phyloP scores from a whole-genome alignment of 2,329 filamentous ascomycete genomes.

The Tolypocladium album region DNA sequence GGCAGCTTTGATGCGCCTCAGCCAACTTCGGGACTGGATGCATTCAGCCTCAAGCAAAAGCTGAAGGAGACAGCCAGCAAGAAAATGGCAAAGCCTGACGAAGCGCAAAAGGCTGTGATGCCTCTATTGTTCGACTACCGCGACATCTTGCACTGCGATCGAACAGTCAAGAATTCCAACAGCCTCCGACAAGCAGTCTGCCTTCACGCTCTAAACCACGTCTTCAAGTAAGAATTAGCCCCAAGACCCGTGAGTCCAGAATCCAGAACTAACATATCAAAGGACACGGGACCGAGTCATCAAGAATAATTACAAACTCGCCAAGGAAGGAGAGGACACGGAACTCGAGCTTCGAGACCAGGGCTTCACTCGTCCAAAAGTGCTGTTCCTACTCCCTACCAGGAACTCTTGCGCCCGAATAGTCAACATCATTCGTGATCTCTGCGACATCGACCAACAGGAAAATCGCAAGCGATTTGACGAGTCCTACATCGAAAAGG shows the following conservation, averaged over 20 bases:
- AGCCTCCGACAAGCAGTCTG: slow-evolving; percentile 62
- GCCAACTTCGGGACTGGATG: slow-evolving; percentile 26
- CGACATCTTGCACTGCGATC: slow-evolving; percentile 67
- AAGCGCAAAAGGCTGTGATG: slow-evolving; percentile 54
- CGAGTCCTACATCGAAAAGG: slow-evolving; percentile 64
- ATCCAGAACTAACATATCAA: slow-evolving; percentile 1
- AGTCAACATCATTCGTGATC: slow-evolving; percentile 62
- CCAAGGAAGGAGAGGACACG: slow-evolving; percentile 50
- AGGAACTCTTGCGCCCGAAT: slow-evolving; percentile 74
- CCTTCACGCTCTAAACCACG: slow-evolving; percentile 81
- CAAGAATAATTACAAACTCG: slow-evolving; percentile 78
- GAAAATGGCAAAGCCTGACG: slow-evolving; percentile 45
- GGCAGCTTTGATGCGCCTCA: slow-evolving; percentile 17
- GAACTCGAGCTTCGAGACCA: slow-evolving; percentile 79
- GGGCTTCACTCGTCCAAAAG: slow-evolving; percentile 89
- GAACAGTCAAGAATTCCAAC: slow-evolving; percentile 57
- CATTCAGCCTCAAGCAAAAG: slow-evolving; percentile 59
- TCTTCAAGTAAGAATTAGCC: slow-evolving; percentile 57
- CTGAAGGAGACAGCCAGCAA: slow-evolving; percentile 44
- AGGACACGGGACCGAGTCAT: slow-evolving; percentile 80
- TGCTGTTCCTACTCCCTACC: slow-evolving; percentile 82
- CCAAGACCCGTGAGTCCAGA: background rate
- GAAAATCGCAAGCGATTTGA: slow-evolving; percentile 92
- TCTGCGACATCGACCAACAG: slow-evolving; percentile 79
- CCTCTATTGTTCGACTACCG: slow-evolving; percentile 71